These are phyloP conservation scores for Theobroma grandiflorum DNA, from an alignment of 441 rosid genomes.

Conservation along the genomic window DNA sequence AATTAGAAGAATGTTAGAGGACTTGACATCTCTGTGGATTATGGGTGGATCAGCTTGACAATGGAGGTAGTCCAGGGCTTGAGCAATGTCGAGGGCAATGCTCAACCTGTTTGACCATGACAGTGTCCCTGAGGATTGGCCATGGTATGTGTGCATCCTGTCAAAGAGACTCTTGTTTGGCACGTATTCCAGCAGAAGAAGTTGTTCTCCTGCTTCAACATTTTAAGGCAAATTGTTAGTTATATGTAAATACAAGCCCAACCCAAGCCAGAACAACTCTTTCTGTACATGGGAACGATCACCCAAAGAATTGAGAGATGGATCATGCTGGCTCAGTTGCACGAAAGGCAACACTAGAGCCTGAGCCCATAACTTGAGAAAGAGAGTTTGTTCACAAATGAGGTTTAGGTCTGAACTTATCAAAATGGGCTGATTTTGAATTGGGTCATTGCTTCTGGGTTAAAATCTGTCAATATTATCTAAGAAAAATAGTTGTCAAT, in stretches of 20 bases:
- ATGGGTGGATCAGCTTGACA: conserved; percentile 50
- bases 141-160: conserved; percentile 40
- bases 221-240: not conserved
- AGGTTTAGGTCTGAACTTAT: not conserved
- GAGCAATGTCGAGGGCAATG: conserved; percentile 53
- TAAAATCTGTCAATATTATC: no score
- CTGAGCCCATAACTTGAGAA: not conserved
- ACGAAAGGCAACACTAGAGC: not conserved
- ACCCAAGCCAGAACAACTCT: not conserved
- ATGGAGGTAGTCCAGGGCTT: conserved; percentile 50
- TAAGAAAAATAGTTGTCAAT: not conserved
- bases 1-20: conserved; percentile 47
- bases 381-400: not conserved
- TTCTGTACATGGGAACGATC: no score
- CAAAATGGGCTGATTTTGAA: not conserved
- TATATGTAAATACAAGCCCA: no score
- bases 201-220: conserved; percentile 45
- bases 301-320: no score
- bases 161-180: conserved; percentile 55
- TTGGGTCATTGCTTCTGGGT: not conserved
- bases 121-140: conserved; percentile 39
- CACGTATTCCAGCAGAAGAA: conserved; percentile 44
- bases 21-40: conserved; percentile 53
- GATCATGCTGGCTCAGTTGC: no score
- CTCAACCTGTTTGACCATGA: conserved; percentile 48